Base-by-base conservation (phyloP, 1,284 basidiomycete genomes). In the Porogramme epimiltina region DNA sequence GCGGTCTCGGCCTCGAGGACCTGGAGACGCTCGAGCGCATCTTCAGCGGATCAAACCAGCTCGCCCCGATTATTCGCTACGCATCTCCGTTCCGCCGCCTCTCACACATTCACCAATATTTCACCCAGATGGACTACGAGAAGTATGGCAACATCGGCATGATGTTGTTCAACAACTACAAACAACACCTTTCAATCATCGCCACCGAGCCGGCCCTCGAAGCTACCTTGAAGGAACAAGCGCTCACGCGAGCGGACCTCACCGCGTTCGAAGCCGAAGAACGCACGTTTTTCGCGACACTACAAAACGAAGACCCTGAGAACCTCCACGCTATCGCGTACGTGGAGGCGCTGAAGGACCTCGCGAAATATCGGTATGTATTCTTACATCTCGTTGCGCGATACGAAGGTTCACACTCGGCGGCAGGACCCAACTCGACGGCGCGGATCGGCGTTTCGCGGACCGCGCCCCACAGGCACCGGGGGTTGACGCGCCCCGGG, bases 61-160 rank as follows among this genome's bases (percentile, higher is more conserved):
- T 31, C 8, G 28, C 28, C 8, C 28, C 28, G 28, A 13, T 31
- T 6, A 31, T 56, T 2, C 59, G 65, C 9, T 66, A 71, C 50
- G 63, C 64, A 0, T 66, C 67, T 0, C 10, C 49, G 2, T 71
- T 63, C 48, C 64, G 67, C 24, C 60, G 65, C 3, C 57, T 49
- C 11, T 56, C 63, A 11, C 42, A 59, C 16, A 68, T 72, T 15
- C 55, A 66, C 16, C 37, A 52, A 4, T 64, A 55, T 49, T 65
- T 67, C 47, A 31, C 42, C 9, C 60, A 62, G 11, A 68, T 66
- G 66, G 68, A 73, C 41, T 42, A 57, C 11, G 68, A 71, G 45
- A 62, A 63, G 44, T 66, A 68, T 37, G 22, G 24, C 0, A 64
- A 64, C 23, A 45, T 62, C 4, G 59, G 58, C 4, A 58, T 41